Evolutionary conservation across 2,329 filamentous ascomycete genomes (phyloP), one percentile per base, ranked within the genome.

Genomic region (Pseudocercospora fijiensis): DNA sequence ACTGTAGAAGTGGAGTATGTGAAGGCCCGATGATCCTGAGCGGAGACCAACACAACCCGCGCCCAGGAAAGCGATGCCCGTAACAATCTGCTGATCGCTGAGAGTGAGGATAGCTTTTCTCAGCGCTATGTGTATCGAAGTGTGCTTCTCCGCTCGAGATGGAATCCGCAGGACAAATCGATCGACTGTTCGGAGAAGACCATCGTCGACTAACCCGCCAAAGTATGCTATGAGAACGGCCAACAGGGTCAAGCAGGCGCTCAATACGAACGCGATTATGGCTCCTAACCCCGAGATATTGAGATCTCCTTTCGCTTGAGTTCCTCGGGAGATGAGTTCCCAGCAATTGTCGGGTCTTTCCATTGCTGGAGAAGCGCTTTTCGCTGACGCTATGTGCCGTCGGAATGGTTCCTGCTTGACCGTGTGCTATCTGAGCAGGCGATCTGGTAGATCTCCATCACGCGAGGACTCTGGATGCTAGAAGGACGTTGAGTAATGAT

Each of bases 231-330:
- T 28, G 22, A 71, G 47, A 0, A 69, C 65, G 8, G 63, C 61
- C 8, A 60, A 43, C 18, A 72, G 64, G 0, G 69, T 69, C 47
- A 69, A 22, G 52, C 64, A 69, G 18, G 70, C 69, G 43, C 65
- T 70, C 45, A 69, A 53, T 27, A 68, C 53, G 43, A 71, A 71
- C 11, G 67, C 69, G 16, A 69, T 30, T 16, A 70, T 65, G 3
- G 68, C 67, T 9, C 68, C 68, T 45, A 69, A 65, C 10, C 70
- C 70, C 13, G 68, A 62, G 16, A 71, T 70, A 24, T 71, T 69
- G 4, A 67, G 30, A 45, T 71, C 67, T 8, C 64, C 53, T 27
- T 60, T 62, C 20, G 62, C 60, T 4, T 56, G 47, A 2, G 62
- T 62, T 6, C 65, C 66, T 28, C 33, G 33, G 7, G 18, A 53